Conservation (phyloP, 2,329 filamentous ascomycete genomes). For the Pyricularia sp. region DNA sequence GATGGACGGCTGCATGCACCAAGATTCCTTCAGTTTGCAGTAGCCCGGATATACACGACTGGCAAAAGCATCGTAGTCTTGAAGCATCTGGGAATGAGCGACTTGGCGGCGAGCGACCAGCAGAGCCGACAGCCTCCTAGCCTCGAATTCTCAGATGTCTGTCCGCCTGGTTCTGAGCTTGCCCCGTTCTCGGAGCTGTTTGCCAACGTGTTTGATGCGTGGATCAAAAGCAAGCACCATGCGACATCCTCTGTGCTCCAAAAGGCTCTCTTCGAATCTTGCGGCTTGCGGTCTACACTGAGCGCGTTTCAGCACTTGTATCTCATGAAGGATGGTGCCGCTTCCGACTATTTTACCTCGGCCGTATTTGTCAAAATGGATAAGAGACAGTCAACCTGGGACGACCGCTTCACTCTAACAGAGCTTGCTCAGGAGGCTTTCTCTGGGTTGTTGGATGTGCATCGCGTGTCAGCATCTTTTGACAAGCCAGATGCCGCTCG, state of each 20-base stretch:
- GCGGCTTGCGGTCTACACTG: conserved; percentile 56
- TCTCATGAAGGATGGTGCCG: conserved; percentile 64
- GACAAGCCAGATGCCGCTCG: conserved; percentile 16
- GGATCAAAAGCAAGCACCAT: conserved; percentile 68
- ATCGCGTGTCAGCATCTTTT: conserved; percentile 53
- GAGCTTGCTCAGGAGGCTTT: conserved; percentile 70
- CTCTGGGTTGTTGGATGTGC: conserved; percentile 44
- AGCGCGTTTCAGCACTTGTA: conserved; percentile 64
- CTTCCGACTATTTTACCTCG: conserved; percentile 55
- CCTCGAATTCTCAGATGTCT: conserved; percentile 50
- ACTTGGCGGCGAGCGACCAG: conserved; percentile 22
- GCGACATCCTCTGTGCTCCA: conserved; percentile 59
- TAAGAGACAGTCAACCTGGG: conserved; percentile 51
- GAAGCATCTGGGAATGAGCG: conserved; percentile 55
- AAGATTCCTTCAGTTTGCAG: conserved; percentile 61
- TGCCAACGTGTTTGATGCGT: conserved; percentile 57
- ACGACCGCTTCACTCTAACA: conserved; percentile 72
- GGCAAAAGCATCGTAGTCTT: conserved; percentile 85
- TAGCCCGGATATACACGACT: conserved; percentile 68
- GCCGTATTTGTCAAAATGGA: conserved; percentile 71
- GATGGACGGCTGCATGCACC: conserved; percentile 59
- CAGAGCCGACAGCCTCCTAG: conserved; percentile 27
- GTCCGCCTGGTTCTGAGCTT: conserved; percentile 35
- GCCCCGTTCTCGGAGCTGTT: conserved; percentile 71
- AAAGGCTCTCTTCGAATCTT: conserved; percentile 57